Conservation (phyloP, 208 protist species). For the Trypanosomatidae sp. region DNA sequence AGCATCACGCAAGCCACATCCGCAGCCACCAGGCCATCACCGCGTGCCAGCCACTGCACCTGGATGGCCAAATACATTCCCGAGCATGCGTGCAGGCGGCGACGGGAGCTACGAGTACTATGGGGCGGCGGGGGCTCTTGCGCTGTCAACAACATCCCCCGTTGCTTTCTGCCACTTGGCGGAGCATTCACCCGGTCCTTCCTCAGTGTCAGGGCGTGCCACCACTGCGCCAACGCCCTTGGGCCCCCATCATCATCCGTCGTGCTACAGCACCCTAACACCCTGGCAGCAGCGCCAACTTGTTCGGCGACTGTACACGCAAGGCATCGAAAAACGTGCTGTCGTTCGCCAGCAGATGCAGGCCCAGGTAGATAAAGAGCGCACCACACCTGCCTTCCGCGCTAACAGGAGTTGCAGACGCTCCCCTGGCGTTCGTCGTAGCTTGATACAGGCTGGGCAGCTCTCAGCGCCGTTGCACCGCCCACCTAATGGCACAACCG, state of each 20-base stretch:
- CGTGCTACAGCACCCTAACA: slow-evolving; percentile 39
- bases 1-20: slow-evolving; percentile 1
- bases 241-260: slow-evolving; percentile 11
- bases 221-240: background rate
- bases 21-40: background rate
- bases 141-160: background rate
- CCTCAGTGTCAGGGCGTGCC: background rate
- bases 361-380: slow-evolving; percentile 13
- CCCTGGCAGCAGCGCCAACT: slow-evolving; percentile 28
- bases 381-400: slow-evolving; percentile 3
- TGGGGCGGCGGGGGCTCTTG: background rate
- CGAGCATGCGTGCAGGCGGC: background rate
- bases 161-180: background rate
- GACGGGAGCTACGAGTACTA: background rate
- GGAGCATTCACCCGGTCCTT: background rate
- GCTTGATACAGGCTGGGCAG: background rate
- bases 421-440: slow-evolving; percentile 3
- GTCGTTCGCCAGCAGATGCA: slow-evolving; percentile 21
- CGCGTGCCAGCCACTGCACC: background rate
- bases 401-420: slow-evolving; percentile 2
- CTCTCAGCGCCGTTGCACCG: slow-evolving; percentile 9
- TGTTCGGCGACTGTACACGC: slow-evolving; percentile 38
- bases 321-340: slow-evolving; percentile 25
- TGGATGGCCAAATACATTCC: background rate
- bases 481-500: background rate